These are phyloP conservation scores for Spizellomyces punctatus DNA, from an alignment of 192 early-diverging fungal species.

Conservation along the genomic window DNA sequence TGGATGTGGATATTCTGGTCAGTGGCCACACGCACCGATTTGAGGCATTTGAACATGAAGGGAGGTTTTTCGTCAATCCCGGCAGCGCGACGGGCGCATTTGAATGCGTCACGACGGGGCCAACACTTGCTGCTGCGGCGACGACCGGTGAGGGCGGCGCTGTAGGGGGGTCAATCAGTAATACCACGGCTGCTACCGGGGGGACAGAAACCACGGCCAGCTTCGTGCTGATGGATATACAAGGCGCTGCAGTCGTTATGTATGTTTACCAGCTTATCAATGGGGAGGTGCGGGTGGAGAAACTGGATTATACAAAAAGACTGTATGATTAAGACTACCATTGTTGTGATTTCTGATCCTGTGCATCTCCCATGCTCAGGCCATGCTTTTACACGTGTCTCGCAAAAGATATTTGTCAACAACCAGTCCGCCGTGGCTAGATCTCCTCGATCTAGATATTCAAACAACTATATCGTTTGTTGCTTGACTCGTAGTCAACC, in stretches of 20 bases:
- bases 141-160: not conserved
- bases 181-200: constrained; percentile 23
- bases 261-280: constrained; percentile 95
- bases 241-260: constrained; percentile 69
- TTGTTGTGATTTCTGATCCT: too few species aligned
- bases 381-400: too few species aligned
- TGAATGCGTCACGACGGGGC: constrained; percentile 10
- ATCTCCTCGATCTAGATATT: too few species aligned
- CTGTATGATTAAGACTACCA: constrained; percentile 1
- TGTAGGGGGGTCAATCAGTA: constrained; percentile 10
- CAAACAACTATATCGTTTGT: too few species aligned
- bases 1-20: constrained; percentile 91
- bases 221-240: constrained; percentile 96
- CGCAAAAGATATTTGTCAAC: too few species aligned
- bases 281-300: constrained; percentile 91
- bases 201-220: constrained; percentile 74
- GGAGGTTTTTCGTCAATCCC: constrained; percentile 92
- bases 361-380: too few species aligned
- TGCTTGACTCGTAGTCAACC: too few species aligned
- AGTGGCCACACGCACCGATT: constrained; percentile 89
- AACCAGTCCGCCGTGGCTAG: too few species aligned
- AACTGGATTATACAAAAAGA: constrained; percentile 82
- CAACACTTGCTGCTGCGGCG: constrained; percentile 6
- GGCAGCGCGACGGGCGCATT: constrained; percentile 94
- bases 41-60: constrained; percentile 89